Conservation (phyloP, 2,329 filamentous ascomycete genomes). For the Pseudogymnoascus sp. region DNA sequence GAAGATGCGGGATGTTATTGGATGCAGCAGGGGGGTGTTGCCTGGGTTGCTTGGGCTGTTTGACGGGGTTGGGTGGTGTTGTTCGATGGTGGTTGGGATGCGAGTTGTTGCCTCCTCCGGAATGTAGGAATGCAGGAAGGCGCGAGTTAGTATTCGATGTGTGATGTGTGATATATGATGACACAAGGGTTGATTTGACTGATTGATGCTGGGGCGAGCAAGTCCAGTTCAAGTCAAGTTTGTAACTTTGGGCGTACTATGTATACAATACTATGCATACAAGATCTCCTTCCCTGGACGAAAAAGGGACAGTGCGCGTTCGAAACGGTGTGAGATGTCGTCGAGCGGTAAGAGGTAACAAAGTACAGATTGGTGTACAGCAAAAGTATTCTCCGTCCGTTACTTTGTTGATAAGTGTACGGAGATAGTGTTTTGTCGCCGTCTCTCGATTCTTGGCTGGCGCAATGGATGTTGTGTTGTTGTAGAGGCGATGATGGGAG, state of each 20-base stretch:
- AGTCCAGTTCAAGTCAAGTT: background rate
- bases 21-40: background rate
- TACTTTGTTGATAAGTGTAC: background rate
- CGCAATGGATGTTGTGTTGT: background rate
- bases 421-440: background rate
- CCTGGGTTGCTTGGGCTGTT: background rate
- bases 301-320: slow-evolving; percentile 4
- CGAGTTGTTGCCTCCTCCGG: background rate
- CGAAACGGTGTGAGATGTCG: background rate
- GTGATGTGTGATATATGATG: background rate
- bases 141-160: background rate
- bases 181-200: background rate
- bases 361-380: background rate
- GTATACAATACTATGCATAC: background rate
- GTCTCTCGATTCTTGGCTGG: background rate
- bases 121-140: slow-evolving; percentile 3
- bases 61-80: background rate
- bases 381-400: background rate
- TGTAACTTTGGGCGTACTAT: background rate
- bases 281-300: slow-evolving; percentile 4
- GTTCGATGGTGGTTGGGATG: slow-evolving; percentile 2
- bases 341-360: background rate
- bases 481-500: background rate
- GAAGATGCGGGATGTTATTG: slow-evolving; percentile 3
- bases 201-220: background rate